Evolutionary conservation across 2,329 filamentous ascomycete species (phyloP).

Genomic region (Xylariaceae sp.): DNA sequence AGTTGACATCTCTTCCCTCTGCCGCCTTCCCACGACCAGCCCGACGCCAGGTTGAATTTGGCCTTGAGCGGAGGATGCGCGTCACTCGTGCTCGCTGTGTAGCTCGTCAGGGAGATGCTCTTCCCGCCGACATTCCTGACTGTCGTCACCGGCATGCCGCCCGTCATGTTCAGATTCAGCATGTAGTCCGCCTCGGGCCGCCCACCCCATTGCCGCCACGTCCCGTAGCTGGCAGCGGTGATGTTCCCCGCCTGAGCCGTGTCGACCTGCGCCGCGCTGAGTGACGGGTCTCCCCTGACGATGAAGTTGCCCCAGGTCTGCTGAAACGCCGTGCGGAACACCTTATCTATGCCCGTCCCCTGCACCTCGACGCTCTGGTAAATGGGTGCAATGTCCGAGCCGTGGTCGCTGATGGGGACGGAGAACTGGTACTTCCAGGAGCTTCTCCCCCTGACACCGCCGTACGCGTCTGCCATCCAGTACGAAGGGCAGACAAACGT

Average conservation of each 20-base stretch:
- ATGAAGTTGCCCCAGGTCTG: slow-evolving; percentile 45
- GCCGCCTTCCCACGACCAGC: slow-evolving; percentile 42
- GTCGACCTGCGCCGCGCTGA: slow-evolving; percentile 29
- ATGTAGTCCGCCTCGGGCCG: slow-evolving; percentile 29
- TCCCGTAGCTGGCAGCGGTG: slow-evolving; percentile 23
- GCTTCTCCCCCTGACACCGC: slow-evolving; percentile 20
- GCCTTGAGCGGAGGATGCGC: slow-evolving; percentile 22
- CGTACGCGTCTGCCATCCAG: slow-evolving; percentile 48
- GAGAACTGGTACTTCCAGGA: slow-evolving; percentile 47
- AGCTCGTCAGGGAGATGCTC: slow-evolving; percentile 26
- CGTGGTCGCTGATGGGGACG: slow-evolving; percentile 36
- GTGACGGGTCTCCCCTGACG: slow-evolving; percentile 35
- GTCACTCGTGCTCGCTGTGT: slow-evolving; percentile 14
- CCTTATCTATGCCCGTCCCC: slow-evolving; percentile 19
- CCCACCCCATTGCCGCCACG: slow-evolving; percentile 34
- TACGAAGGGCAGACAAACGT: slow-evolving; percentile 53
- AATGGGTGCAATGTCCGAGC: slow-evolving; percentile 34
- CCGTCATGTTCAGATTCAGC: slow-evolving; percentile 44
- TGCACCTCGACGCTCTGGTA: slow-evolving; percentile 24
- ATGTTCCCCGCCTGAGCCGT: slow-evolving; percentile 25
- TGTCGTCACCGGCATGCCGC: slow-evolving; percentile 28
- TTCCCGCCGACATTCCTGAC: slow-evolving; percentile 13
- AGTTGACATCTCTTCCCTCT: slow-evolving; percentile 42
- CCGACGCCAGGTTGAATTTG: slow-evolving; percentile 36
- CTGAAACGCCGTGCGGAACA: slow-evolving; percentile 34